These are phyloP conservation scores for Metschnikowia corniflorae DNA, from an alignment of 805 yeast species.

Conservation along the genomic window DNA sequence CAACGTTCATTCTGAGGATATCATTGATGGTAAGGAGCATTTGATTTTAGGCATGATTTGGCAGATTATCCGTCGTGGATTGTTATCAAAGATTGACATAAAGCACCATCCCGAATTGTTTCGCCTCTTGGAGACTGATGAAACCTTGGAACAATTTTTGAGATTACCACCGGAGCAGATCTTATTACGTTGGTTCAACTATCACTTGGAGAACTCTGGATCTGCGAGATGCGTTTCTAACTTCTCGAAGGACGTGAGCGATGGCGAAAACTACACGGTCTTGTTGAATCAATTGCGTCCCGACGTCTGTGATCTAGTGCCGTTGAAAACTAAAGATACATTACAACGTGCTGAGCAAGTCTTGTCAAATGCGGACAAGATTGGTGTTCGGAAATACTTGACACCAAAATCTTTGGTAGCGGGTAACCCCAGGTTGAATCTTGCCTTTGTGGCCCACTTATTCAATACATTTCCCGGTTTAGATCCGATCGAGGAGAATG, in stretches of 20 bases:
- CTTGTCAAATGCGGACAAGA: constrained; percentile 79
- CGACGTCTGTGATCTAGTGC: constrained; percentile 72
- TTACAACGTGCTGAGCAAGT: constrained; percentile 84
- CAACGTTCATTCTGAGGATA: constrained; percentile 94
- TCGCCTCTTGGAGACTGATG: constrained; percentile 92
- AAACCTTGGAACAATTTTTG: constrained; percentile 92
- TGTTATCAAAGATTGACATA: constrained; percentile 91
- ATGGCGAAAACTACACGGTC: constrained; percentile 93
- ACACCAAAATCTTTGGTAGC: constrained; percentile 91
- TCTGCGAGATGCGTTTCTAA: constrained; percentile 84
- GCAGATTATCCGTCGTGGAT: constrained; percentile 97
- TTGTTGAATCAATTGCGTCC: constrained; percentile 87
- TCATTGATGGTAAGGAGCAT: constrained; percentile 91
- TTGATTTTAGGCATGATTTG: constrained; percentile 87
- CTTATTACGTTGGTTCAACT: constrained; percentile 94
- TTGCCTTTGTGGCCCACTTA: constrained; percentile 95
- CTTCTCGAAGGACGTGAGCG: constrained; percentile 83
- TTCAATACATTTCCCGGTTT: constrained; percentile 96
- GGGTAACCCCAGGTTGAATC: constrained; percentile 93
- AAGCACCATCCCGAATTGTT: constrained; percentile 95
- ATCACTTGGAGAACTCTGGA: constrained; percentile 88
- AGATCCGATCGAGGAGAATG: constrained; percentile 89
- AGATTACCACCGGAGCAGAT: constrained; percentile 98
- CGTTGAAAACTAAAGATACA: constrained; percentile 74
- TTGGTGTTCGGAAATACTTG: constrained; percentile 90